Evolutionary conservation across 805 yeast species (phyloP).

Genomic region (Saturnispora silvae): DNA sequence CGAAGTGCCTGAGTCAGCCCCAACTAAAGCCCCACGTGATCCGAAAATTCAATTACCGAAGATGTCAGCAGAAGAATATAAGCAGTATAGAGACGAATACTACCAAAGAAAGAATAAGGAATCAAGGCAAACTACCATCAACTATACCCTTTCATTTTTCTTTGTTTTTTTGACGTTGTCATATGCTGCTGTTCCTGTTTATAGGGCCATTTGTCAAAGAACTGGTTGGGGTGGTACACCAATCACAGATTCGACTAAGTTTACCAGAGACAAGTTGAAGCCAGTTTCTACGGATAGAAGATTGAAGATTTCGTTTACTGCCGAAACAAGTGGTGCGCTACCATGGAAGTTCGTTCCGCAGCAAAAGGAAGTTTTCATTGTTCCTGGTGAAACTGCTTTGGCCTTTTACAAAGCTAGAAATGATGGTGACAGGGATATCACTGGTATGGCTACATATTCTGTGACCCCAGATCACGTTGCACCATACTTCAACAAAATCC

Average conservation of each 20-base stretch:
- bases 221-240: slow-evolving; percentile 97
- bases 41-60: slow-evolving; percentile 18
- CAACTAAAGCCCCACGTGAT: slow-evolving; percentile 9
- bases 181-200: slow-evolving; percentile 87
- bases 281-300: slow-evolving; percentile 82
- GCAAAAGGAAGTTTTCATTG: slow-evolving; percentile 82
- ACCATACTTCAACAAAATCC: slow-evolving; percentile 92
- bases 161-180: slow-evolving; percentile 65
- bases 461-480: slow-evolving; percentile 96
- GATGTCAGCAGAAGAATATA: slow-evolving; percentile 25
- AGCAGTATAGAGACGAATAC: slow-evolving; percentile 19
- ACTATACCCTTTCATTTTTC: slow-evolving; percentile 59
- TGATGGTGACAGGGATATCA: slow-evolving; percentile 73
- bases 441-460: slow-evolving; percentile 97
- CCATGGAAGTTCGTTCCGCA: slow-evolving; percentile 96
- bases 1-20: slow-evolving; percentile 13
- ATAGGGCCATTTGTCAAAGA: slow-evolving; percentile 82
- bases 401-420: slow-evolving; percentile 93
- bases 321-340: slow-evolving; percentile 79
- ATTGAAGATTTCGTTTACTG: slow-evolving; percentile 76
- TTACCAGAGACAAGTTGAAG: slow-evolving; percentile 76
- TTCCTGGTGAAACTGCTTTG: slow-evolving; percentile 96
- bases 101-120: slow-evolving; percentile 20
- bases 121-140: slow-evolving; percentile 45
- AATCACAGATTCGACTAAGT: slow-evolving; percentile 67